Evolutionary conservation across 2,329 filamentous ascomycete species (phyloP).

Genomic region (Botrytis sinoallii): DNA sequence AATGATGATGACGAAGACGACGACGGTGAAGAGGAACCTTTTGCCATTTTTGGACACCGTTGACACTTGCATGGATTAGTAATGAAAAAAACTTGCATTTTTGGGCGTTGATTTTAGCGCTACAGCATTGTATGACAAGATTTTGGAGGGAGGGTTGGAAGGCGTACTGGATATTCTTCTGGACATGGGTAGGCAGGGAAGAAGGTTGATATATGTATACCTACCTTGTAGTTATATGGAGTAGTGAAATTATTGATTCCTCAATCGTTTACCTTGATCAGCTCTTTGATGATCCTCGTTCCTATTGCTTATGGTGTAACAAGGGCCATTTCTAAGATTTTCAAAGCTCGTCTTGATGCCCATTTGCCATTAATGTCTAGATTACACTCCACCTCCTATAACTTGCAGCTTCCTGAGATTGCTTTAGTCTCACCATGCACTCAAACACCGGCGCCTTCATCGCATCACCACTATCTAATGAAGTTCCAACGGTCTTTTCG

Average conservation of each 20-base stretch:
- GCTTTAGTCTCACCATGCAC: background rate
- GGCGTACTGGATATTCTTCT: conserved; percentile 15
- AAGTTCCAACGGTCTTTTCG: background rate
- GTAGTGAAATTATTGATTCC: conserved; percentile 1
- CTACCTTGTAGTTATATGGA: conserved; percentile 10
- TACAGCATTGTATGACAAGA: conserved; percentile 4
- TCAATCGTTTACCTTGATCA: background rate
- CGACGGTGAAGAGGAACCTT: conserved; percentile 46
- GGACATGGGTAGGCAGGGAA: background rate
- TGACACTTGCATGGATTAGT: conserved; percentile 31
- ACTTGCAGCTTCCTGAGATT: background rate
- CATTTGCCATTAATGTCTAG: too few species aligned
- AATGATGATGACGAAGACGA: conserved; percentile 40
- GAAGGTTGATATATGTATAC: conserved; percentile 9
- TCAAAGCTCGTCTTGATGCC: background rate
- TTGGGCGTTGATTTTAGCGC: conserved; percentile 11
- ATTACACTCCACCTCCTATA: background rate
- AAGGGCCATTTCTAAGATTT: background rate
- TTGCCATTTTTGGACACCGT: conserved; percentile 52
- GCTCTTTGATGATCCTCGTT: background rate
- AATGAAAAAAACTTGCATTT: conserved; percentile 5
- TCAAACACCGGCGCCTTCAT: background rate
- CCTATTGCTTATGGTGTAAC: background rate
- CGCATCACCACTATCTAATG: background rate
- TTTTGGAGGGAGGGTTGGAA: background rate